Evolutionary conservation across 1,284 basidiomycete genomes (phyloP).

Genomic region (Fomitopsis schrenkii): DNA sequence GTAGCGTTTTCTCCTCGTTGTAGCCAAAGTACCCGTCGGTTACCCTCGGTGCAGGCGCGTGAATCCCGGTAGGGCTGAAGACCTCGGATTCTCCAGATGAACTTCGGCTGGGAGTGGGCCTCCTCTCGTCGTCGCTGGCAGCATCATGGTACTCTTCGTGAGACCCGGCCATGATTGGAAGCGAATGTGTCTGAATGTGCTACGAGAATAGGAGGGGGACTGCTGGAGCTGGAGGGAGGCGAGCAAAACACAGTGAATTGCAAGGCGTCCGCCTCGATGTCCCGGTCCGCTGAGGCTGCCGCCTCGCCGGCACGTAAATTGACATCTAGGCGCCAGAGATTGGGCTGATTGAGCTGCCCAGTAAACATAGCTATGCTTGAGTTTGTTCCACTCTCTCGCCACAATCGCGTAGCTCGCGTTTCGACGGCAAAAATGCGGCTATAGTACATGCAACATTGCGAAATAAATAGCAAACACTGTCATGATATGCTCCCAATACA

Average conservation of each 20-base stretch:
- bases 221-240: not conserved
- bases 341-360: not conserved
- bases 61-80: constrained; percentile 28
- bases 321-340: not conserved
- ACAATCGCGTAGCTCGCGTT: not conserved
- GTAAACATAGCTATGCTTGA: not conserved
- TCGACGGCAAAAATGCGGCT: no score
- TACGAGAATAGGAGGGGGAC: not conserved
- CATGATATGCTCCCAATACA: not conserved
- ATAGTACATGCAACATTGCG: not conserved
- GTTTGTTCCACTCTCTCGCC: not conserved
- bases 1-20: constrained; percentile 66
- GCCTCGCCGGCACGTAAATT: not conserved
- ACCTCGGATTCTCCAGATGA: constrained; percentile 4
- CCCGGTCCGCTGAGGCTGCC: not conserved
- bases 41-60: constrained; percentile 44
- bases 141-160: not conserved
- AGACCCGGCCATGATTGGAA: not conserved
- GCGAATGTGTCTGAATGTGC: not conserved
- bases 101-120: not conserved
- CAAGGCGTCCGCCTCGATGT: not conserved
- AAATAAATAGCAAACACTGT: not conserved
- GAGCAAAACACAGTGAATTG: not conserved
- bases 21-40: constrained; percentile 75
- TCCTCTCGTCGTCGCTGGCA: constrained; percentile 1